These are phyloP conservation scores for Nicotiana obtusifolia DNA, from an alignment of 257 asterid species.

Conservation along the genomic window DNA sequence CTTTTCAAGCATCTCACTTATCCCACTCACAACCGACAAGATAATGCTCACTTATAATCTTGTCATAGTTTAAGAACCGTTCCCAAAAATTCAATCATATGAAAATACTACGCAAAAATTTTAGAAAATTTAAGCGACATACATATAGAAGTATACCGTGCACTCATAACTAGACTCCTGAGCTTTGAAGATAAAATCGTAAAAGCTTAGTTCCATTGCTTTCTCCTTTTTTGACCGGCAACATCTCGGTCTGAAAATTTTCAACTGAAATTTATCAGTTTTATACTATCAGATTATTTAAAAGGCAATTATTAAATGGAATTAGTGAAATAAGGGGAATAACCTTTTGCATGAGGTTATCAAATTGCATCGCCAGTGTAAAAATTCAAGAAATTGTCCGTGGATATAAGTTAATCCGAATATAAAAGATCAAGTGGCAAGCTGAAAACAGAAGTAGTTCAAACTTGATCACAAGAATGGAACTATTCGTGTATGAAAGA, in stretches of 20 bases:
- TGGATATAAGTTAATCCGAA: no score
- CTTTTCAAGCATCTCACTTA: constrained; percentile 9
- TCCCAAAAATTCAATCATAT: background rate
- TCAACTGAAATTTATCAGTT: no score
- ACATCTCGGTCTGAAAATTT: background rate
- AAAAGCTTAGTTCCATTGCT: background rate
- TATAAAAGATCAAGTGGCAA: no score
- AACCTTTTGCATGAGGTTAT: no score
- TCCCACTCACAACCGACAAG: constrained; percentile 21
- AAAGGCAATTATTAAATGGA: no score
- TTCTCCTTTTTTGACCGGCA: background rate
- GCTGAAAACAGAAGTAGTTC: background rate
- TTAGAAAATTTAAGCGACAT: background rate
- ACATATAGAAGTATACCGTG: background rate
- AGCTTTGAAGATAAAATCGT: background rate
- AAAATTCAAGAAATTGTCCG: no score
- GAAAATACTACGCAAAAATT: background rate
- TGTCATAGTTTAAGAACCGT: background rate
- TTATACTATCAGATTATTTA: no score
- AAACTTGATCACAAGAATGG: background rate
- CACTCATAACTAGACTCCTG: background rate
- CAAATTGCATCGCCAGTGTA: no score
- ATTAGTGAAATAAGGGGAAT: no score
- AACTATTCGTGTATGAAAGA: no score
- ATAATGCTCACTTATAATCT: constrained; percentile 4